Evolutionary conservation across 371 early-diverging fungal species (phyloP), one percentile per base, ranked within the genome.

Genomic region (Haplosporangium sp.): DNA sequence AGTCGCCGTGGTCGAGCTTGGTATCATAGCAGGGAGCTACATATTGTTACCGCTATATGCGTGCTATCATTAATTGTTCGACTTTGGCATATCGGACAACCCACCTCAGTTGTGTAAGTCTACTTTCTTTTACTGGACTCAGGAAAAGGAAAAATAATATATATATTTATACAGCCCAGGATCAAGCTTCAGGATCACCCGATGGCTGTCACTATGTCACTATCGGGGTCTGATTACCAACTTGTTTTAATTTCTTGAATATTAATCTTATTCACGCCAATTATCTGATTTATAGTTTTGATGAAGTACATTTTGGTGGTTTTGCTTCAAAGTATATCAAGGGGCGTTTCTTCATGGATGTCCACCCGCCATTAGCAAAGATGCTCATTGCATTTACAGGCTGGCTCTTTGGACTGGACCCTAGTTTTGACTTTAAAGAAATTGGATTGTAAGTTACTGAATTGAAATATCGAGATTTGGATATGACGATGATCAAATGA

Each of bases 291-390:
- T 11, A 35, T 74, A 81, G 83, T n/a, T 92, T 92, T 78, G 92
- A 92, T 68, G 92, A 91, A 74, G 91, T 91, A 20, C 91, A 91
- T 72, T 90, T 91, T 85, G 92, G 91, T 70, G 86, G 85, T 1
- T 87, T 85, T 52, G 84, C 85, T 27, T 73, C 83, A 60, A 94
- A 96, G 84, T 99, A 99, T 82, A 88, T 99, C 53, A 89, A 91
- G 15, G 87, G 96, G 40, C 89, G 91, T 61, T 99, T 96, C 88
- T 99, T 95, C 86, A 98, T 99, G 88, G 99, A 99, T 85, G 99
- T 99, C 9, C 97, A 98, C 82, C 99, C 99, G 44, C 98, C 98
- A 1, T 86, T 99, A 37, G 99, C 98, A 13, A 99, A 99, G 77
- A 82, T 99, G 86, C 74, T 99, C 72, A 92, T 98, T 55, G 97